These are phyloP conservation scores for Aspergillus phoenicis DNA, from an alignment of 2,329 filamentous ascomycete genomes.

Conservation along the genomic window DNA sequence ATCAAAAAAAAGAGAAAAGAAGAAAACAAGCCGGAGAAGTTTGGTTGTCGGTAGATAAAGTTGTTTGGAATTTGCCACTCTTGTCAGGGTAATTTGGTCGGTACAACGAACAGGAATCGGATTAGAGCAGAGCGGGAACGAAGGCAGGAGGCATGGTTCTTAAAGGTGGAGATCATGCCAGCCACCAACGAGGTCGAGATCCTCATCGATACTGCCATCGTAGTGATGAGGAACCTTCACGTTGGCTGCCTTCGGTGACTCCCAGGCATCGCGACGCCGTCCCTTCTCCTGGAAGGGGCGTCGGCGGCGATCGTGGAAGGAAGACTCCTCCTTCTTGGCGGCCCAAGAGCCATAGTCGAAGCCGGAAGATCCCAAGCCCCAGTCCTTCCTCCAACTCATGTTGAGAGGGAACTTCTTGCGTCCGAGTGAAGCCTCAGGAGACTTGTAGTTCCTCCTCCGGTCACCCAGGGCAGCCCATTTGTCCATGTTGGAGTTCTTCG, in stretches of 20 bases:
- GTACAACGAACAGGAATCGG: slow-evolving; percentile 24
- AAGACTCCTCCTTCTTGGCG: slow-evolving; percentile 34
- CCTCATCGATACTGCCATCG: slow-evolving; percentile 63
- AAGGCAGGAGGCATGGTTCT: slow-evolving; percentile 9
- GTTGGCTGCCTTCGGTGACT: slow-evolving; percentile 34
- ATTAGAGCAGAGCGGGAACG: slow-evolving; percentile 15
- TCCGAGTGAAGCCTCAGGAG: slow-evolving; percentile 56
- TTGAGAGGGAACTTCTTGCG: slow-evolving; percentile 49
- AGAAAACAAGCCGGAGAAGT: slow-evolving; percentile 8
- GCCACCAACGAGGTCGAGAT: slow-evolving; percentile 93
- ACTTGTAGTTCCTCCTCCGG: slow-evolving; percentile 70
- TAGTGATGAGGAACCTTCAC: slow-evolving; percentile 42
- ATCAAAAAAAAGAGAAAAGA: slow-evolving; percentile 4
- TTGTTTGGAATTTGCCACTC: slow-evolving; percentile 11
- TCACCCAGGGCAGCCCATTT: slow-evolving; percentile 91
- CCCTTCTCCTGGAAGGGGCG: slow-evolving; percentile 47
- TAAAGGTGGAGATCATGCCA: slow-evolving; percentile 73
- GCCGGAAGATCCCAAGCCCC: slow-evolving; percentile 41
- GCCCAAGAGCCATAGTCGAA: slow-evolving; percentile 39
- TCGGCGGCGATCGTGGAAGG: slow-evolving; percentile 36
- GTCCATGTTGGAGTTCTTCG: slow-evolving; percentile 60
- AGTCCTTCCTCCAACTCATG: slow-evolving; percentile 48
- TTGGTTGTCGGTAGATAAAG: neutral
- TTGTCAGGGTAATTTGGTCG: slow-evolving; percentile 16
- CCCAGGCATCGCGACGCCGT: slow-evolving; percentile 48